These are phyloP conservation scores for Coniophora puteana DNA, from an alignment of 1,284 basidiomycete species.

Conservation along the genomic window DNA sequence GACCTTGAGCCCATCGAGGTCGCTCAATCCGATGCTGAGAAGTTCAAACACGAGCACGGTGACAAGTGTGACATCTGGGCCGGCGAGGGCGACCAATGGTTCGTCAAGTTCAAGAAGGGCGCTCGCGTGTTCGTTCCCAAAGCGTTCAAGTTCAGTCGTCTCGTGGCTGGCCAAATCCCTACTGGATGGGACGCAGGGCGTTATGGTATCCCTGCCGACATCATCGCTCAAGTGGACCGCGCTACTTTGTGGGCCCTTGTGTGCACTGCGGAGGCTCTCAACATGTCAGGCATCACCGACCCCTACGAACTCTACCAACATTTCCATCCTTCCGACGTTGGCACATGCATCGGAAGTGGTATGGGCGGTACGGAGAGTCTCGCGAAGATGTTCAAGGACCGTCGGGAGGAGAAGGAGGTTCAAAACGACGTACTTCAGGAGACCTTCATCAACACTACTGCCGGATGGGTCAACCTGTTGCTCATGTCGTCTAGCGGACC, in stretches of 20 bases:
- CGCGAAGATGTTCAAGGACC: conserved; percentile 97
- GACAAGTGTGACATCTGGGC: conserved; percentile 97
- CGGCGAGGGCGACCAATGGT: conserved; percentile 88
- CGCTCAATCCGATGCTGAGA: conserved; percentile 85
- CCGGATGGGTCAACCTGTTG: conserved; percentile 96
- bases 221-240: conserved; percentile 91
- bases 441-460: conserved; percentile 97
- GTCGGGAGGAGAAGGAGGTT: conserved; percentile 94
- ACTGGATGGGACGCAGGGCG: conserved; percentile 96
- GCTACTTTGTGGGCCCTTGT: conserved; percentile 97
- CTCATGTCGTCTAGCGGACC: conserved; percentile 94
- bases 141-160: conserved; percentile 91
- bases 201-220: conserved; percentile 98
- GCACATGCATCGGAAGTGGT: conserved; percentile 89
- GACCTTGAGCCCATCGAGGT: conserved; percentile 97
- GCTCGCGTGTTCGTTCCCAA: conserved; percentile 93
- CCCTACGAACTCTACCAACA: conserved; percentile 97
- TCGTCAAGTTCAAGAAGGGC: conserved; percentile 98
- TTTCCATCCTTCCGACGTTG: conserved; percentile 95
- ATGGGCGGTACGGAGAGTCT: conserved; percentile 95
- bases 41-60: conserved; percentile 96
- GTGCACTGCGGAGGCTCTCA: conserved; percentile 91
- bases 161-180: conserved; percentile 94
- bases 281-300: conserved; percentile 96
- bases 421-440: conserved; percentile 99